A percentile compares a stretch with the other conserved stretches of the same genome.
These are phyloP conservation scores for Rhodamnia rubescens DNA, from an alignment of 345 rosid species.

Conservation along the genomic window DNA sequence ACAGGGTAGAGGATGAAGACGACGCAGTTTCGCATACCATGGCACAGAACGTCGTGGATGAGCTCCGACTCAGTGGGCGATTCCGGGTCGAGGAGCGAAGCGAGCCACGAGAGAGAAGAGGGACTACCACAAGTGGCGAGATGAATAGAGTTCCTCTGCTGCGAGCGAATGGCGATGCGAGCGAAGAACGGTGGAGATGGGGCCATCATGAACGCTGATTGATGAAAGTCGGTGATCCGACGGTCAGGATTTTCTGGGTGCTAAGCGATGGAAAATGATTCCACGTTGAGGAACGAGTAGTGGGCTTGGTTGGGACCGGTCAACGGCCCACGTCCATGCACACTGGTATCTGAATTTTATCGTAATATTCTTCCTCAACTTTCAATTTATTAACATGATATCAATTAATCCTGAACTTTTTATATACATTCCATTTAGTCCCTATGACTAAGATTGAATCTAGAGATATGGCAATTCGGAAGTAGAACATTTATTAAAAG, in stretches of 20 bases:
- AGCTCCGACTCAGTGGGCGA: neutral
- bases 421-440: no score
- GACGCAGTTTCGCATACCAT: neutral
- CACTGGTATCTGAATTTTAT: no score
- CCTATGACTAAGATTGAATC: no score
- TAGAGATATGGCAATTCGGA: no score
- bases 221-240: neutral
- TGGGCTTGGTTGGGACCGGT: no score
- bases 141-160: neutral
- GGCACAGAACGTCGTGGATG: neutral
- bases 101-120: neutral
- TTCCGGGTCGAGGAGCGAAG: neutral
- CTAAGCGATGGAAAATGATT: neutral
- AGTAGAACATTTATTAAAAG: no score
- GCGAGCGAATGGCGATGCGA: neutral
- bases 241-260: neutral
- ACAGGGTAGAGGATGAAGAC: neutral
- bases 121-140: neutral
- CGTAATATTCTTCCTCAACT: no score
- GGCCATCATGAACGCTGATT: neutral
- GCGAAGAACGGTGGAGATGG: slow-evolving; percentile 1
- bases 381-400: no score
- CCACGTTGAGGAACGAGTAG: no score
- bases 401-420: no score
- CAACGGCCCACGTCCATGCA: no score